Evolutionary conservation across 495 filamentous ascomycete genomes (phyloP), one percentile per base, ranked within the genome.

Genomic region (Podospora tetraspora): DNA sequence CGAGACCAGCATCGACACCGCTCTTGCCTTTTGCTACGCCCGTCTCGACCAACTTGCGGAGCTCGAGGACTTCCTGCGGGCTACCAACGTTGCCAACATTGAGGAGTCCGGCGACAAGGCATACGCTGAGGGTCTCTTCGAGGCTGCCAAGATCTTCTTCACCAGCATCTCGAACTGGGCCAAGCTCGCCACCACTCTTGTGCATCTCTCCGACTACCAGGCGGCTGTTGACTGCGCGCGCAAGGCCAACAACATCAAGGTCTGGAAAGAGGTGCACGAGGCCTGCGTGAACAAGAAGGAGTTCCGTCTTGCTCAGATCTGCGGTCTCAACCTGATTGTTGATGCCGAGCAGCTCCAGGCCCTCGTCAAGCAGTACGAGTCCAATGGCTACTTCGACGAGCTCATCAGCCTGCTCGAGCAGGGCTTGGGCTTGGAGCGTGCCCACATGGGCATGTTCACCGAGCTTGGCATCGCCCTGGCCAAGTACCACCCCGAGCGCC

Each of bases 161-260:
- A 92, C 88, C 62, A 97, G 91, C 84, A 96, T 99, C 79, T 97
- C 94, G 37, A 99, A 99, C 85, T 99, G 96, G 96, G 95, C 96
- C 67, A 98, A 98, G 84, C 88, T 99, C 70, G 95, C 96, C 4
- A 97, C 96, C 13, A 98, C 96, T 27, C 83, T 97, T 68, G 96
- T 99, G 23, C 94, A 97, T 78, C 86, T 99, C 9, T 91, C 90
- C 74, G 96, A 99, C 64, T 97, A 99, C 82, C 96, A 99, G 78
- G 93, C 93, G 66, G 96, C 96, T 29, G 96, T 99, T 37, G 96
- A 99, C 80, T 98, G 94, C 74, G 96, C 96, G 25, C 92, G 96
- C 75, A 98, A 98, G 82, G 96, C 96, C 76, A 99, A 98, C 84
- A 99, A 93, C 83, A 93, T 96, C 81, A 97, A 96, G 84, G 96